Percentiles rank a stretch among this genome's conserved stretches.
These are phyloP conservation scores for Amanita rimosa DNA, from an alignment of 768 basidiomycete species.

Conservation along the genomic window DNA sequence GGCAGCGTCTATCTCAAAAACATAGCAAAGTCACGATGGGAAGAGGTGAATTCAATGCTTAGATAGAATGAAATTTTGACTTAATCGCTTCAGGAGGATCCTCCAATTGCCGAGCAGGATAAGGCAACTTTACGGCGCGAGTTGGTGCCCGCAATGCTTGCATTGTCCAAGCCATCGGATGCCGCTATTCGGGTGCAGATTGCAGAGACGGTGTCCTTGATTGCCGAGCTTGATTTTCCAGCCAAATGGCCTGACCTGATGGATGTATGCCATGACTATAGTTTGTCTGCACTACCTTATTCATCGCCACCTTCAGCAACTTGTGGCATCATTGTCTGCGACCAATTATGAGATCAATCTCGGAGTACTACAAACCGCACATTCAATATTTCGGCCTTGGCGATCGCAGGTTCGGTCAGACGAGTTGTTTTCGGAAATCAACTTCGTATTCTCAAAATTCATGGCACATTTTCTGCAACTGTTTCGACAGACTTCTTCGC, in stretches of 20 bases:
- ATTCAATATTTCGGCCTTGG: constrained; percentile 94
- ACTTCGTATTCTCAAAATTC: constrained; percentile 79
- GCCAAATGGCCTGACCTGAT: constrained; percentile 79
- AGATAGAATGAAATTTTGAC: neutral
- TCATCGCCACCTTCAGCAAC: constrained; percentile 48
- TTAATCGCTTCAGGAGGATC: constrained; percentile 42
- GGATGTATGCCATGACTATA: constrained; percentile 48
- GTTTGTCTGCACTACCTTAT: neutral
- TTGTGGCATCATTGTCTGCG: constrained; percentile 70
- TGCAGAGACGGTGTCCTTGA: constrained; percentile 85
- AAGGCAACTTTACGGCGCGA: constrained; percentile 61
- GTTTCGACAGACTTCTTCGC: constrained; percentile 53
- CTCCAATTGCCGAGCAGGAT: constrained; percentile 60
- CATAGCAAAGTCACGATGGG: constrained; percentile 78
- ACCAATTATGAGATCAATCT: constrained; percentile 80
- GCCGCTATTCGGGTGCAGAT: constrained; percentile 74
- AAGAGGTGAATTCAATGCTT: constrained; percentile 47
- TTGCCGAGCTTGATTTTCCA: constrained; percentile 91
- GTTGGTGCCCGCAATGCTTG: constrained; percentile 88
- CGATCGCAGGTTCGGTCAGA: constrained; percentile 84
- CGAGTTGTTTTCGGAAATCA: constrained; percentile 81
- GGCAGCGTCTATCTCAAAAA: constrained; percentile 93
- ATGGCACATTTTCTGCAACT: constrained; percentile 75
- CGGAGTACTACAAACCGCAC: constrained; percentile 87
- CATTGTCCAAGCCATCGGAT: constrained; percentile 63